These are phyloP conservation scores for Ascochyta clinopodiicola DNA, from an alignment of 2,329 filamentous ascomycete species.

Conservation along the genomic window DNA sequence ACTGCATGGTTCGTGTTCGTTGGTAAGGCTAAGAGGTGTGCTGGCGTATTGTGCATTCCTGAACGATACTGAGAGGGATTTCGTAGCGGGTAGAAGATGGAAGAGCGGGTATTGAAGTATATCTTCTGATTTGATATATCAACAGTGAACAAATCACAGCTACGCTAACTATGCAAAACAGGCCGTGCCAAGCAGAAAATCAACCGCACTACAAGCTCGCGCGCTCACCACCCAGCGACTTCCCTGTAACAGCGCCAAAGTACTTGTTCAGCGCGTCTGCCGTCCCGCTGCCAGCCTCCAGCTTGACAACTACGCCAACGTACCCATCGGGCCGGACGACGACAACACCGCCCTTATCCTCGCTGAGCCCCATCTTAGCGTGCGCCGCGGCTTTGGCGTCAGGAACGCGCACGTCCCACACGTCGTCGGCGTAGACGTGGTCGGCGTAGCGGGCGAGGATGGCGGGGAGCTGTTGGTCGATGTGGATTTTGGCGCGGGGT, in stretches of 20 bases:
- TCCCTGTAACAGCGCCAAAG: conserved; percentile 75
- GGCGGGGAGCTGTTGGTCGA: conserved; percentile 72
- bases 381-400: conserved; percentile 77
- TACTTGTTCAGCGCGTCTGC: conserved; percentile 85
- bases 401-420: conserved; percentile 73
- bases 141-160: too few relatives aligned
- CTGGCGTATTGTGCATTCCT: too few relatives aligned
- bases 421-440: conserved; percentile 86
- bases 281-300: conserved; percentile 79
- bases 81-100: too few relatives aligned
- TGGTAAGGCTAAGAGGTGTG: too few relatives aligned
- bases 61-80: too few relatives aligned
- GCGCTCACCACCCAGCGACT: conserved; percentile 55
- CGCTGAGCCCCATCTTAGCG: conserved; percentile 81
- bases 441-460: conserved; percentile 77
- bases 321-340: conserved; percentile 89
- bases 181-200: too few relatives aligned
- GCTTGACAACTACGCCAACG: conserved; percentile 74
- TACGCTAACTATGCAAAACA: conserved; percentile 1
- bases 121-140: too few relatives aligned
- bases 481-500: conserved; percentile 72
- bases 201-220: conserved; percentile 33
- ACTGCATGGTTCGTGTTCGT: too few relatives aligned
- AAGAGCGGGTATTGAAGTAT: too few relatives aligned
- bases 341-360: conserved; percentile 77